These are phyloP conservation scores for Microglena sp. DNA, from an alignment of 139 green algal species.

Conservation along the genomic window DNA sequence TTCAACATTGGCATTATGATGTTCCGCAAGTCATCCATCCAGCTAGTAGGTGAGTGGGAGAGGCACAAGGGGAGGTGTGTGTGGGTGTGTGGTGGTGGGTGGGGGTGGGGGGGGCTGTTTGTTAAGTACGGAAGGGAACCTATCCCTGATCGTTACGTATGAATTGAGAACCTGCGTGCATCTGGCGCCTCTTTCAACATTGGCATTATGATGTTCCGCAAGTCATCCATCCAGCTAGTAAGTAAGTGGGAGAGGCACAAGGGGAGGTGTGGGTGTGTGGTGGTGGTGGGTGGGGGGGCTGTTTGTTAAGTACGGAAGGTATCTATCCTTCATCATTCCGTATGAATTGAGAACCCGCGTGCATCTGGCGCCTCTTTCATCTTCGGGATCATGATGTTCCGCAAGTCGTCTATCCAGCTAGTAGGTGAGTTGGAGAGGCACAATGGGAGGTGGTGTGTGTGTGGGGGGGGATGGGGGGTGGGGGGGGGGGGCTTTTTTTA, in stretches of 20 bases:
- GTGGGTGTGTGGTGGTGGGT: not conserved
- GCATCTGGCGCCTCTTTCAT: conserved; percentile 7
- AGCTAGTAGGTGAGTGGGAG: not conserved
- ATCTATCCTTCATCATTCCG: no score
- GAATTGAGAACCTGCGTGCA: no score
- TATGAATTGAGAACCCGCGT: no score
- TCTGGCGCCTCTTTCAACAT: conserved; percentile 76
- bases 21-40: conserved; percentile 26
- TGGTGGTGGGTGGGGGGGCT: no score
- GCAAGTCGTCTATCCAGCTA: not conserved
- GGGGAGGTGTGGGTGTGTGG: not conserved
- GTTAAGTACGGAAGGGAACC: not conserved
- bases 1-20: conserved; percentile 93
- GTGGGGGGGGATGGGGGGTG: not conserved
- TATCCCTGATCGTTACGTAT: no score
- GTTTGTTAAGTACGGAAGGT: not conserved
- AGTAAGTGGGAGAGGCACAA: not conserved
- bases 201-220: conserved; percentile 77
- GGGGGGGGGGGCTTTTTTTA: no score
- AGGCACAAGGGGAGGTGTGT: not conserved
- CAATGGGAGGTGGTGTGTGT: not conserved
- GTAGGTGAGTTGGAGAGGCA: not conserved
- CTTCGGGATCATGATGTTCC: not conserved
- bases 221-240: not conserved
- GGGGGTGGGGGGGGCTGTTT: no score